Base-by-base conservation (phyloP, 1,284 basidiomycete species). In the Hypsizygus ulmarius region DNA sequence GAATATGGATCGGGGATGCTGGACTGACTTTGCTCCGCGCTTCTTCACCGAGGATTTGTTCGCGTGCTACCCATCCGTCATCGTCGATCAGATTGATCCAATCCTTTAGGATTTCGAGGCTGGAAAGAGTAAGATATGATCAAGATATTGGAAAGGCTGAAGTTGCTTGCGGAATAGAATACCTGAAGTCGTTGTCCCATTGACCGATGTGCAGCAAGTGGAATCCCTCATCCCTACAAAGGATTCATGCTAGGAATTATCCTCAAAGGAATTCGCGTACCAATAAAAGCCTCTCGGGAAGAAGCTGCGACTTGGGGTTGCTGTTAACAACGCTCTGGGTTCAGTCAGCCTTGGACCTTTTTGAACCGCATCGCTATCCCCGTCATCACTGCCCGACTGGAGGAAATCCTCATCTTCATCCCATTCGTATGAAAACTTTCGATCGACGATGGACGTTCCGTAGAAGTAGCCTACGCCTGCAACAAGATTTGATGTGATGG, bases 211-310 rank as follows among this genome's bases (percentile, higher is more conserved):
- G 86, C 34, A 93, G 70, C 27, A 97, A 69, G 65, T 97, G 95
- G 74, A 97, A 97, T 1, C 94, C 94, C 69, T 97, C 94, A 63
- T 97, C 94, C 92, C 88, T 90, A 36, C 37, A 19, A 21, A 34
- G 38, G 52, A 39, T 51, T 40, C 41, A 25, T 25, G 19, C 35
- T 16, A n/a, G 34, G 43, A 30, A 36, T 16, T 48, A 21, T 19
- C 47, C 21, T 12, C 28, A 10, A 19, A n/a, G 16, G 33, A 28
- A 46, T 16, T 2, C 15, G 12, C 71, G 33, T 64, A 89, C 91
- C 94, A 97, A 67, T 97, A 97, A 65, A 97, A 97, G 16, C 94
- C 94, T 64, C 94, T 78, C 1, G 94, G 94, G 74, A 97, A 97
- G 73, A 97, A 95, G 57, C 90, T 93, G 40, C 95, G 79, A 64